Evolutionary conservation across 179 eudicot genomes (phyloP).

Genomic region (Silene coronaria): DNA sequence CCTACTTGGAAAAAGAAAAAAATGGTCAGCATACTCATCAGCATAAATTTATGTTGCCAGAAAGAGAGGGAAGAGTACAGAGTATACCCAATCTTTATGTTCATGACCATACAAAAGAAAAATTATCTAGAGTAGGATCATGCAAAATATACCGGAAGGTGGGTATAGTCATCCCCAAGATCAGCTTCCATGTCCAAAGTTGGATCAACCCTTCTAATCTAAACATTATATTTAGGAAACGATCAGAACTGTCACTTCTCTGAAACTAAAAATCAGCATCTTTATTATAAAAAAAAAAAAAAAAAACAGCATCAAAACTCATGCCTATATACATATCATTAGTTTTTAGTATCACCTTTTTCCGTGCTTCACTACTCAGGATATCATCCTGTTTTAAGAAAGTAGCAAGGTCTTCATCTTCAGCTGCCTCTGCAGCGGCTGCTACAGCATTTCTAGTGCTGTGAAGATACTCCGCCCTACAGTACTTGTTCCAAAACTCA

Average conservation of each 20-base stretch:
- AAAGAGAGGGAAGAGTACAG: background rate
- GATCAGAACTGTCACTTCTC: background rate
- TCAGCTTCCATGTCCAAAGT: conserved; percentile 95
- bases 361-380: conserved; percentile 75
- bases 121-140: background rate
- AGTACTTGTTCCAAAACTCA: conserved; percentile 95
- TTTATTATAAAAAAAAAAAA: too few relatives aligned
- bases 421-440: conserved; percentile 98
- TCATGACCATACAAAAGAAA: background rate
- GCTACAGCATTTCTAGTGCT: conserved; percentile 82
- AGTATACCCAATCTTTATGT: background rate
- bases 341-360: conserved; percentile 47
- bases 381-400: conserved; percentile 84
- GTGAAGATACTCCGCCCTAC: conserved; percentile 92
- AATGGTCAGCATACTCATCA: conserved; percentile 11
- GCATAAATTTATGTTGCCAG: background rate
- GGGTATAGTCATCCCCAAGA: conserved; percentile 89
- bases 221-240: conserved; percentile 22
- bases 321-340: background rate
- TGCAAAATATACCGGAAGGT: conserved; percentile 62
- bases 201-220: conserved; percentile 94
- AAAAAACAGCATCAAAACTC: conserved; percentile 3
- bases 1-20: conserved; percentile 40
- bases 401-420: conserved; percentile 86
- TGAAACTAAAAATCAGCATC: conserved; percentile 8